phyloP scores from a whole-genome alignment of 2,329 filamentous ascomycete genomes.

The Arthrinium phaeospermum region DNA sequence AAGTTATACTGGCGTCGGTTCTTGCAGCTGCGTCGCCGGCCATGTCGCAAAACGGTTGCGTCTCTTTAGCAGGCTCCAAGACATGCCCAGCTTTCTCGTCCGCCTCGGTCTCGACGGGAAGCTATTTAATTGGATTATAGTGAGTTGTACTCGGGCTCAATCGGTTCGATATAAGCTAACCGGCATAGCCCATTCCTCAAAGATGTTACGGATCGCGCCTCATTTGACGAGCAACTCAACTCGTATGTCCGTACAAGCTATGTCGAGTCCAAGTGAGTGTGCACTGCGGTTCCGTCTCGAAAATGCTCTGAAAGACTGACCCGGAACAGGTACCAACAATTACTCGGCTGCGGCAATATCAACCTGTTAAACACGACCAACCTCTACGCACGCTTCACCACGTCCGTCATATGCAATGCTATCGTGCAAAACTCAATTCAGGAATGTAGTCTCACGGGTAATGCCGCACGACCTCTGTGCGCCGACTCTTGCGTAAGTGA shows the following conservation, averaged over 20 bases:
- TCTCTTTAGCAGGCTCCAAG: slow-evolving; percentile 43
- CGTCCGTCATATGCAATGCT: slow-evolving; percentile 88
- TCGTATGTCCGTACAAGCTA: slow-evolving; percentile 78
- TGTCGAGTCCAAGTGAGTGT: slow-evolving; percentile 77
- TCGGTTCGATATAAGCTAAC: slow-evolving; percentile 26
- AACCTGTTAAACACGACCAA: slow-evolving; percentile 79
- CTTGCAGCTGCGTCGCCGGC: slow-evolving; percentile 31
- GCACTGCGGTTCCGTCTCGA: slow-evolving; percentile 5
- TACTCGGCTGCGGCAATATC: slow-evolving; percentile 81
- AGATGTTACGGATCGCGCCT: slow-evolving; percentile 74
- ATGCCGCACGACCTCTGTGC: slow-evolving; percentile 76
- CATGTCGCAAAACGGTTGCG: slow-evolving; percentile 37
- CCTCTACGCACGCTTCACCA: slow-evolving; percentile 93
- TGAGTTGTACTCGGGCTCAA: slow-evolving; percentile 30
- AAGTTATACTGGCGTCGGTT: slow-evolving; percentile 30
- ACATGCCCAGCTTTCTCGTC: slow-evolving; percentile 44
- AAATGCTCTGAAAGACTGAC: slow-evolving; percentile 17
- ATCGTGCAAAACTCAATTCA: slow-evolving; percentile 87
- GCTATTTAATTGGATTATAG: slow-evolving; percentile 35
- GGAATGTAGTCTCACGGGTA: slow-evolving; percentile 69
- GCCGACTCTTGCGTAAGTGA: slow-evolving; percentile 81
- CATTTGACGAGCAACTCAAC: slow-evolving; percentile 78
- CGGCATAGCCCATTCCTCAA: slow-evolving; percentile 73
- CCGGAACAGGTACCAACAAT: slow-evolving; percentile 72
- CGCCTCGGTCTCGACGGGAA: slow-evolving; percentile 44